A percentile compares a stretch with the other conserved stretches of the same genome.
Evolutionary conservation across 805 yeast species (phyloP).

Genomic region (Candida chauliodis): DNA sequence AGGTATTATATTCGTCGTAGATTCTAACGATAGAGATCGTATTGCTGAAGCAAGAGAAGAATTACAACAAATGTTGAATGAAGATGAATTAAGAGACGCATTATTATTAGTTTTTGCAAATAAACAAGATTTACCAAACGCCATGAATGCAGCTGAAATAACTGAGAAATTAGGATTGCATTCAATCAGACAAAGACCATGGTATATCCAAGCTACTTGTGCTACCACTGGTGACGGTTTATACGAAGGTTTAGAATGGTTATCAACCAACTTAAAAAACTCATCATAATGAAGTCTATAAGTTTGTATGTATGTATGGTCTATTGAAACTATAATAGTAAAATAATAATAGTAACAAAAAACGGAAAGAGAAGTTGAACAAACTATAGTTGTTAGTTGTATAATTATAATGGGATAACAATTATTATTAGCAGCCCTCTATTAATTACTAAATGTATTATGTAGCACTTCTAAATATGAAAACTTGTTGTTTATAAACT

Average conservation of each 20-base stretch:
- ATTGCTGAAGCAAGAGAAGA: slow-evolving; percentile 97
- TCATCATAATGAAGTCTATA: slow-evolving; percentile 19
- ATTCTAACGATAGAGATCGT: slow-evolving; percentile 97
- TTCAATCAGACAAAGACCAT: slow-evolving; percentile 96
- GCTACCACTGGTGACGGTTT: slow-evolving; percentile 99
- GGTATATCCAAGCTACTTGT: slow-evolving; percentile 99
- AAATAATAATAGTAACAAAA: no score
- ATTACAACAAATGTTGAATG: slow-evolving; percentile 96
- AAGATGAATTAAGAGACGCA: slow-evolving; percentile 97
- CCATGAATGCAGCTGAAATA: slow-evolving; percentile 98
- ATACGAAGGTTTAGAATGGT: slow-evolving; percentile 97
- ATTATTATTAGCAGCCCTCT: no score
- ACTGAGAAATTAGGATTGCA: slow-evolving; percentile 96
- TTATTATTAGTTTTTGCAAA: slow-evolving; percentile 93
- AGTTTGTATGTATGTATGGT: no score
- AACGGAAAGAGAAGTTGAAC: no score
- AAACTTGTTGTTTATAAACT: no score
- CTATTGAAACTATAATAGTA: no score
- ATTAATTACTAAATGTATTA: no score
- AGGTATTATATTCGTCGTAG: slow-evolving; percentile 97
- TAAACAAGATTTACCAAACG: slow-evolving; percentile 98
- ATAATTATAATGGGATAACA: no score
- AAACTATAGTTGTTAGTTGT: no score
- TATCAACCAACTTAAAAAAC: slow-evolving; percentile 79
- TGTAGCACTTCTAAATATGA: no score